Conservation (phyloP, 306 rosid genomes). For the Geum urbanum region DNA sequence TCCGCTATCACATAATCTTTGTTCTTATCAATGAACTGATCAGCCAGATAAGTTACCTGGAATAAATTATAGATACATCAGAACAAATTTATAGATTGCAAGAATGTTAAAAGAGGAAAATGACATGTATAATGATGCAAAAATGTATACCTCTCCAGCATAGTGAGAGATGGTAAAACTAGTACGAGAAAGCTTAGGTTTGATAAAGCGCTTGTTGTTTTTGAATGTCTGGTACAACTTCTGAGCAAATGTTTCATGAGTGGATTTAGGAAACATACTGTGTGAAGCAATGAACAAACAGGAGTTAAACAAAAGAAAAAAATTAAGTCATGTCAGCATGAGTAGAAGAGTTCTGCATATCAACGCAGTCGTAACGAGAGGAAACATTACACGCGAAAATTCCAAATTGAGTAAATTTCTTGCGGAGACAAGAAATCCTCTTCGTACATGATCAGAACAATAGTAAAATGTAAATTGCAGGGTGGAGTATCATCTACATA, state of each 20-base stretch:
- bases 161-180: constrained; percentile 92
- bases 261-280: constrained; percentile 99
- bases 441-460: constrained; percentile 15
- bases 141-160: constrained; percentile 89
- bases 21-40: constrained; percentile 94
- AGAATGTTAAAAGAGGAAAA: constrained; percentile 17
- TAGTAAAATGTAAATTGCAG: constrained; percentile 15
- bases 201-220: constrained; percentile 92
- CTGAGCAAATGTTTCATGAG: constrained; percentile 98
- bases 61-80: constrained; percentile 27
- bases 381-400: constrained; percentile 8
- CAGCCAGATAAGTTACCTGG: constrained; percentile 89
- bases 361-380: constrained; percentile 16
- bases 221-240: constrained; percentile 96
- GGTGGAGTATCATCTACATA: constrained; percentile 39
- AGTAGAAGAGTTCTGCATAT: constrained; percentile 8
- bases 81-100: constrained; percentile 12
- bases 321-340: constrained; percentile 21
- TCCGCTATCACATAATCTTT: constrained; percentile 99
- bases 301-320: constrained; percentile 37
- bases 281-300: constrained; percentile 32
- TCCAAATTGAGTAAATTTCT: constrained; percentile 5
- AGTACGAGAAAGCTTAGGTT: constrained; percentile 98
- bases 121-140: constrained; percentile 24
- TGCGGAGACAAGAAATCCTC: constrained; percentile 2